Evolutionary conservation across 257 asterid species (phyloP).

Genomic region (Linaria vulgaris): DNA sequence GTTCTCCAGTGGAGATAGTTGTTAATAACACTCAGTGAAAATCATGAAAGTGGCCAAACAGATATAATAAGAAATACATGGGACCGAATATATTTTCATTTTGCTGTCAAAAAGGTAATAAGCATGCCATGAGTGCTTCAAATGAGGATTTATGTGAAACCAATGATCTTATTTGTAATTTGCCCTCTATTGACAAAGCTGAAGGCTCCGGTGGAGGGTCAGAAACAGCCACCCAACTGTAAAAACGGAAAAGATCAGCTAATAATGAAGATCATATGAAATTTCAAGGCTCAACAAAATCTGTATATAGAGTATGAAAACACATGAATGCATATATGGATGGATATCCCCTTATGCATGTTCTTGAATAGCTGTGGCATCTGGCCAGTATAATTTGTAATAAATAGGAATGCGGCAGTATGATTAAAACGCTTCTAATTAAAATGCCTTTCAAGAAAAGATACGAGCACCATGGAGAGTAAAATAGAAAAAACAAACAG

Average conservation of each 20-base stretch:
- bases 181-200: conserved; percentile 18
- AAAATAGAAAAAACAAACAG: too few species aligned
- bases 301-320: too few species aligned
- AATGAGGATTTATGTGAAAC: conserved; percentile 8
- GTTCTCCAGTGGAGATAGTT: neutral
- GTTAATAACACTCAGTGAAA: conserved; percentile 21
- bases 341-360: too few species aligned
- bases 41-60: conserved; percentile 22
- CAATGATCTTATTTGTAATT: conserved; percentile 18
- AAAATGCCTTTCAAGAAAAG: too few species aligned
- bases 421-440: too few species aligned
- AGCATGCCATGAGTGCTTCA: conserved; percentile 6
- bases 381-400: too few species aligned
- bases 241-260: neutral
- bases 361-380: too few species aligned
- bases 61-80: conserved; percentile 4
- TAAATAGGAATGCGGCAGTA: too few species aligned
- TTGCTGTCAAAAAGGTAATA: conserved; percentile 23
- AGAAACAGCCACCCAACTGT: conserved; percentile 91
- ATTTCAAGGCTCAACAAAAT: too few species aligned
- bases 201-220: conserved; percentile 26
- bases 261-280: too few species aligned
- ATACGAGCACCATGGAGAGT: too few species aligned
- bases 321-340: too few species aligned
- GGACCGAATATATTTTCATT: conserved; percentile 12